Evolutionary conservation across 176 grass and related monocot species (phyloP), one percentile per base, ranked within the genome.

Genomic region (Dendrocalamus sinicus): DNA sequence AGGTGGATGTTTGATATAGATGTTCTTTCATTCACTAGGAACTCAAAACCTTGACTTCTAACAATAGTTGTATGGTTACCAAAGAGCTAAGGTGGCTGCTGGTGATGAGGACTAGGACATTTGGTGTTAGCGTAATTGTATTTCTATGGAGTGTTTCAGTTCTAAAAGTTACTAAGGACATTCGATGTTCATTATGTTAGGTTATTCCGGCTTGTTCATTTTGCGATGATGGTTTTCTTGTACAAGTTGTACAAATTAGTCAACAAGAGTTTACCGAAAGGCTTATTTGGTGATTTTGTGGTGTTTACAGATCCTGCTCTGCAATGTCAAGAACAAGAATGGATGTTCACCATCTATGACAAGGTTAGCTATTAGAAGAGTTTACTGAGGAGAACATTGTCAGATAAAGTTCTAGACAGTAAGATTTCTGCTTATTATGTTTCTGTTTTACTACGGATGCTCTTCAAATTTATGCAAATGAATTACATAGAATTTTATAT

Each of bases 171-270:
- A 74, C 2, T 17, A 23, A 66, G 4, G 22, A 8, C 46, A 77
- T 53, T 48, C 65, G 12, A 28, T 79, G n/a, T 73, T 78, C 58
- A 47, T 59, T 23, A 57, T 86, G 73, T 80, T 74, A 67, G 22
- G 48, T 80, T 28, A 37, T 72, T n/a, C 24, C 11, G 59, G 47
- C 12, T 14, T 85, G 44, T 77, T 81, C 11, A 55, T 54, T 30
- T 41, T 2, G 6, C 22, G 0, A 30, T 62, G 20, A 43, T 19
- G 1, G 32, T 79, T 65, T 64, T 65, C 26, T 83, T 0, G 6
- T n/a, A 51, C 8, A 59, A 87, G 76, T 60, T 32, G 15, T 58
- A 59, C 5, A 50, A 10, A 22, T 72, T 73, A 68, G 19, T 59
- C 7, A 19, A 35, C 28, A 70, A 69, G 26, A 28, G 72, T 75